Conservation (phyloP, 1,139 yeast species). For the Candida mesenterica region DNA sequence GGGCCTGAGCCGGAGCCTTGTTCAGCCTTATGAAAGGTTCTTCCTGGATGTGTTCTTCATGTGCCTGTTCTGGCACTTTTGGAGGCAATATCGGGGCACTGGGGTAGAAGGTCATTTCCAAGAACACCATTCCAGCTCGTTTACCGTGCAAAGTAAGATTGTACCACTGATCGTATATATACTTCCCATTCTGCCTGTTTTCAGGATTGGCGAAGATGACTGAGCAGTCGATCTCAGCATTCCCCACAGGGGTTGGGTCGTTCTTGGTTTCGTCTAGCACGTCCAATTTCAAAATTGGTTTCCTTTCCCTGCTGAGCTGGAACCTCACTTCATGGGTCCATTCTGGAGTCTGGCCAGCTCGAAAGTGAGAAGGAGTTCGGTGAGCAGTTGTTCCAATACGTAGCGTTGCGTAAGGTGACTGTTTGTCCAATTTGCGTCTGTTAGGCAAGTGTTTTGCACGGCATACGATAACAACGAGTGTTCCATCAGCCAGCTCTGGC, state of each 20-base stretch:
- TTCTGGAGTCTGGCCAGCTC: slow-evolving; percentile 91
- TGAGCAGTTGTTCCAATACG: slow-evolving; percentile 80
- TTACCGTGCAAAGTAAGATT: slow-evolving; percentile 64
- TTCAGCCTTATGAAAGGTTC: slow-evolving; percentile 4
- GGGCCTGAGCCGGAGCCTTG: background rate
- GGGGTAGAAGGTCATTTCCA: slow-evolving; percentile 92
- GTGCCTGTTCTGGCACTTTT: slow-evolving; percentile 20
- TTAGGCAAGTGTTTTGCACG: slow-evolving; percentile 78
- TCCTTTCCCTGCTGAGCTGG: slow-evolving; percentile 58
- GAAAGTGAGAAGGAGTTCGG: slow-evolving; percentile 65
- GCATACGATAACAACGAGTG: slow-evolving; percentile 44
- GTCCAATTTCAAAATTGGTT: slow-evolving; percentile 64
- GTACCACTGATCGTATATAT: slow-evolving; percentile 75
- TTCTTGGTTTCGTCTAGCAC: slow-evolving; percentile 85
- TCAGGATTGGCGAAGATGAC: slow-evolving; percentile 52
- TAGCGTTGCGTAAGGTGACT: slow-evolving; percentile 80
- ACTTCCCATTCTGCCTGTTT: slow-evolving; percentile 68
- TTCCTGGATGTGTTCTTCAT: slow-evolving; percentile 7
- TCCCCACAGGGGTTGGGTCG: slow-evolving; percentile 85
- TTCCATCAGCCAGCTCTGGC: slow-evolving; percentile 46
- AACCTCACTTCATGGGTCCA: slow-evolving; percentile 83
- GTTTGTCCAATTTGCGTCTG: slow-evolving; percentile 79
- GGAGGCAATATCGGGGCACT: slow-evolving; percentile 50
- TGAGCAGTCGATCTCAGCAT: slow-evolving; percentile 72
- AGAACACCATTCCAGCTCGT: slow-evolving; percentile 83